Base-by-base conservation (phyloP, 2,329 filamentous ascomycete genomes). In the Venturia effusa region DNA sequence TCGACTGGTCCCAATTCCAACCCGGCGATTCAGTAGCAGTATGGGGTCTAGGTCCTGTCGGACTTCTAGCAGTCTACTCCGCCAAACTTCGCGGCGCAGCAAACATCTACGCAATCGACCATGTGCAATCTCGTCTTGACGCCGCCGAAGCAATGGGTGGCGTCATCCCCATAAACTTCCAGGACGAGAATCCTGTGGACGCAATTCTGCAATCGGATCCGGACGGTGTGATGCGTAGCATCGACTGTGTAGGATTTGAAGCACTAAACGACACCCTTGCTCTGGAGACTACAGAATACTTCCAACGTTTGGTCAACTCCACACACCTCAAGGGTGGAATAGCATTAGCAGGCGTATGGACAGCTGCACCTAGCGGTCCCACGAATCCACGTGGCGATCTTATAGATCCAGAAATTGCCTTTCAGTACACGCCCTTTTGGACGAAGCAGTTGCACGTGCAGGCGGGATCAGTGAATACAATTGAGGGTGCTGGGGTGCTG, bases 1-100 rank as follows among this genome's bases (percentile, higher is more conserved):
- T 79, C 6, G 68, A 70, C 19, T 70, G 70, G 65, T 70, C 74
- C 10, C 74, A 74, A 11, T 78, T 78, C 67, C 61, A 74, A 63
- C 67, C 76, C 0, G 77, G 77, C 15, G 67, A 68, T 27, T 59
- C 61, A 2, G 64, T 68, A 6, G 67, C 66, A 27, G 65, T 68
- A n/a, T 68, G 66, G 51, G 67, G 67, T 22, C 66, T 67, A 17
- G 67, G 67, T 1, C 67, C 67, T 0, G 63, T 67, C 22, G 64
- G 67, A 37, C 64, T 69, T 27, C 66, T 69, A 40, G 64, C 64
- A 4, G 64, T 64, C 2, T 66, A 68, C 59, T 66, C 67, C 0
- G 67, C 68, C 6, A 60, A 66, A 13, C 48, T 69, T 19, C 65
- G 67, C 19, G 66, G 68, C 39, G 67, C 68, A 1, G 66, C 66